These are phyloP conservation scores for Thelonectria discophora DNA, from an alignment of 2,329 filamentous ascomycete species.

Conservation along the genomic window DNA sequence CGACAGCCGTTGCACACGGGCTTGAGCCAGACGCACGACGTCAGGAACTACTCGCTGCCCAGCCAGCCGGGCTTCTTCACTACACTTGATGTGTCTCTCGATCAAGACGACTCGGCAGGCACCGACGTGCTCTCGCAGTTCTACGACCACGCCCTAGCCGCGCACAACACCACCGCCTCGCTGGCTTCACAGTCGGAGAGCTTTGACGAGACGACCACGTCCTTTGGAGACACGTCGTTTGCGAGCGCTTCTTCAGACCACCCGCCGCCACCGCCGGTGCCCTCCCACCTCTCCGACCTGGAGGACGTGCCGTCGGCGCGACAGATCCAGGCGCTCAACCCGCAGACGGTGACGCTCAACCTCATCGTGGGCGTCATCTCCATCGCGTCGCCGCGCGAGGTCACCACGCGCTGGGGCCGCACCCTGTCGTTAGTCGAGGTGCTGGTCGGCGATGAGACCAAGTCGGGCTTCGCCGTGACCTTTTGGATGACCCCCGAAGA, in stretches of 20 bases:
- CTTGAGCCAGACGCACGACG: slow-evolving; percentile 60
- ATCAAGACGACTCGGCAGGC: slow-evolving; percentile 33
- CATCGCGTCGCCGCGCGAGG: slow-evolving; percentile 70
- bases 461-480: slow-evolving; percentile 80
- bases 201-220: slow-evolving; percentile 34
- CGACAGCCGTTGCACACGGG: slow-evolving; percentile 59
- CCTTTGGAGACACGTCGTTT: slow-evolving; percentile 48
- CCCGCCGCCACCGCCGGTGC: slow-evolving; percentile 36
- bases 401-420: slow-evolving; percentile 72
- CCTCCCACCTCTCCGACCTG: slow-evolving; percentile 61
- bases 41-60: slow-evolving; percentile 43
- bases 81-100: slow-evolving; percentile 51
- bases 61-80: slow-evolving; percentile 59
- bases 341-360: slow-evolving; percentile 84
- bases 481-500: slow-evolving; percentile 74
- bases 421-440: slow-evolving; percentile 76
- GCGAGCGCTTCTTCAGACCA: slow-evolving; percentile 47
- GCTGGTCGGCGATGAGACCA: slow-evolving; percentile 85
- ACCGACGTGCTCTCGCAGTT: slow-evolving; percentile 67
- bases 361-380: slow-evolving; percentile 83
- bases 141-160: slow-evolving; percentile 78
- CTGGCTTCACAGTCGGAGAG: slow-evolving; percentile 65
- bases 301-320: slow-evolving; percentile 73
- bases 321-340: slow-evolving; percentile 72
- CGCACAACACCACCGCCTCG: slow-evolving; percentile 64